These are phyloP conservation scores for Sordariomycetes sp. DNA, from an alignment of 2,329 filamentous ascomycete species.

Conservation along the genomic window DNA sequence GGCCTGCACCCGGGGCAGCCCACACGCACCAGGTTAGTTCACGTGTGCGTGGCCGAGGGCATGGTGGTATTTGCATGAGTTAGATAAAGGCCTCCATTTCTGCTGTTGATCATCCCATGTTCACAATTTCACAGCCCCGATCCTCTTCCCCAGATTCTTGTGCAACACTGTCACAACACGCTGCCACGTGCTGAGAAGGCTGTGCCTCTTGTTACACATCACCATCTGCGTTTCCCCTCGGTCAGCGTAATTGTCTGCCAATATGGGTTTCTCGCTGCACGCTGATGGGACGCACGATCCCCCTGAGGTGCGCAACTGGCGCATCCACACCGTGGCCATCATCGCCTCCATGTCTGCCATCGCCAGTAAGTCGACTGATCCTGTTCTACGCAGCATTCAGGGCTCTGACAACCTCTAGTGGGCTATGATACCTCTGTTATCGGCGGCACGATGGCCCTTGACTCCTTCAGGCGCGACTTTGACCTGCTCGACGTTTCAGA, in stretches of 20 bases:
- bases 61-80: too few relatives aligned
- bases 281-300: constrained; percentile 22
- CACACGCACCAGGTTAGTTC: too few relatives aligned
- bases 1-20: too few relatives aligned
- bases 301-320: constrained; percentile 15
- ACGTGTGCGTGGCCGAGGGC: too few relatives aligned
- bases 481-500: constrained; percentile 15
- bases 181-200: too few relatives aligned
- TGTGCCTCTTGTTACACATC: too few relatives aligned
- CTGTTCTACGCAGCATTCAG: background rate
- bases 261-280: constrained; percentile 17
- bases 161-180: too few relatives aligned
- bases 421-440: constrained; percentile 28
- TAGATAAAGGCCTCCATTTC: too few relatives aligned
- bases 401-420: constrained; percentile 11
- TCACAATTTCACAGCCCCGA: too few relatives aligned
- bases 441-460: constrained; percentile 27
- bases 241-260: constrained; percentile 31
- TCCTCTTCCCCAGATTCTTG: too few relatives aligned
- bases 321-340: constrained; percentile 15
- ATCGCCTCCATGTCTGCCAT: constrained; percentile 17
- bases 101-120: too few relatives aligned
- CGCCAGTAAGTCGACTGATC: constrained; percentile 9
- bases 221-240: too few relatives aligned
- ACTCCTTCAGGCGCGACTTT: constrained; percentile 25